Evolutionary conservation across 495 filamentous ascomycete species (phyloP).

Genomic region (Halenospora varia): DNA sequence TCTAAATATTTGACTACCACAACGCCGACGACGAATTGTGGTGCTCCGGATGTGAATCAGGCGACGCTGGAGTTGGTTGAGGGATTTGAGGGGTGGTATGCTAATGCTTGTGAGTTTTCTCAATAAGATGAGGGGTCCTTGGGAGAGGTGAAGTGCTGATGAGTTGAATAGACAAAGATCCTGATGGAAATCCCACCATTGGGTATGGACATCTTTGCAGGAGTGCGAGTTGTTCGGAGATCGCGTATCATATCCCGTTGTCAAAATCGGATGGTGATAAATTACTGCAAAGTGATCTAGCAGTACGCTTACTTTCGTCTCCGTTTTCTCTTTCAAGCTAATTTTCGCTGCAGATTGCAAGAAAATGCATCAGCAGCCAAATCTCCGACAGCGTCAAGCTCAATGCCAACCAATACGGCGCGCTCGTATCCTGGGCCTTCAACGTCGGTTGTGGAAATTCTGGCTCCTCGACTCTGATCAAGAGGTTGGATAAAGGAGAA

Average conservation of each 20-base stretch:
- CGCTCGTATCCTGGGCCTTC: slow-evolving; percentile 44
- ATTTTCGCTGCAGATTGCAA: slow-evolving; percentile 5
- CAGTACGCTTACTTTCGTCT: slow-evolving; percentile 21
- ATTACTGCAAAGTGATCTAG: slow-evolving; percentile 39
- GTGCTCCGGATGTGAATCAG: slow-evolving; percentile 32
- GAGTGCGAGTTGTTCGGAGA: slow-evolving; percentile 37
- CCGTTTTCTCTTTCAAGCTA: not conserved
- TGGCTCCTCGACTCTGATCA: slow-evolving; percentile 34
- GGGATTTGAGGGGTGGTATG: slow-evolving; percentile 35
- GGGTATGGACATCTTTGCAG: slow-evolving; percentile 50
- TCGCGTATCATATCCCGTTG: slow-evolving; percentile 40
- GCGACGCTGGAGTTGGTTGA: slow-evolving; percentile 37
- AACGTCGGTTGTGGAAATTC: slow-evolving; percentile 48
- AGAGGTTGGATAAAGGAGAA: slow-evolving; percentile 42
- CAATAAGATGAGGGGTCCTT: not conserved
- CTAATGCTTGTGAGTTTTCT: slow-evolving; percentile 17
- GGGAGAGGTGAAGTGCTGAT: no score
- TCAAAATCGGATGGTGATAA: slow-evolving; percentile 34
- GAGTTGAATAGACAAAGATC: slow-evolving; percentile 30
- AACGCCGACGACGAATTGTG: no score
- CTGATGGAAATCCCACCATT: slow-evolving; percentile 42
- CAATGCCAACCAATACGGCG: slow-evolving; percentile 48
- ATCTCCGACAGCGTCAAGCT: slow-evolving; percentile 33
- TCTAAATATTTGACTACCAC: slow-evolving; percentile 8
- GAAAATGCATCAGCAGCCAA: slow-evolving; percentile 35